Base-by-base conservation (phyloP, 306 rosid genomes). In the Pachyrhizus erosus region DNA sequence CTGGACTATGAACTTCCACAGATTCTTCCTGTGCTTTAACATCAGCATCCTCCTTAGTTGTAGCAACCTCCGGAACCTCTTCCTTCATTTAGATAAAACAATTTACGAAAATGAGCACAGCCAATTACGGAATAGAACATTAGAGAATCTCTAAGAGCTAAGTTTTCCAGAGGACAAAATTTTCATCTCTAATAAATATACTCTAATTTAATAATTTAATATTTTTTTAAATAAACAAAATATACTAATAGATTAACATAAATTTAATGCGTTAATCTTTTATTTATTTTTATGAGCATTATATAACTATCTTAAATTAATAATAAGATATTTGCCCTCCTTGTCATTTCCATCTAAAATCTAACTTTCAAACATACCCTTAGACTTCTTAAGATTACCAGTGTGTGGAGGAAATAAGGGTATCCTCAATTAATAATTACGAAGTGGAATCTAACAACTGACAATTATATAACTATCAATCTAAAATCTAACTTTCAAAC, bases 11-110 rank as follows among this genome's bases (percentile, higher is more conserved):
- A 85, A 73, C 39, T 85, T 87, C 70, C 21, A 14, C 81, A 76
- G 61, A 70, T 71, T 68, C 88, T 65, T 91, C 88, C 73, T 87
- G 86, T 80, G 75, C 87, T 83, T 80, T 72, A 60, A 84, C 85
- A 39, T 43, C 65, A 4, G 18, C 80, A 1, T 78, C 88, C 79
- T 24, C 73, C 83, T 86, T 87, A 1, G 84, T 18, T 87, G 77
- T 85, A 27, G 80, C 77, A 37, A 51, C 84, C 82, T 81, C 80
- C 13, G 15, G 18, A 37, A 0, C 92, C 62, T 85, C 92, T 48
- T 83, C 89, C 98, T 93, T 86, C 80, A 75, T 73, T 49, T 75
- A 81, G 75, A 75, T 34, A 70, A 52, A 72, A 60, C 27, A 67
- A 73, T 70, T 73, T 26, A 11, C 43, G 64, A 23, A 40, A 60